Conservation (phyloP, 140 eudicot species). For the Cichorium intybus region DNA sequence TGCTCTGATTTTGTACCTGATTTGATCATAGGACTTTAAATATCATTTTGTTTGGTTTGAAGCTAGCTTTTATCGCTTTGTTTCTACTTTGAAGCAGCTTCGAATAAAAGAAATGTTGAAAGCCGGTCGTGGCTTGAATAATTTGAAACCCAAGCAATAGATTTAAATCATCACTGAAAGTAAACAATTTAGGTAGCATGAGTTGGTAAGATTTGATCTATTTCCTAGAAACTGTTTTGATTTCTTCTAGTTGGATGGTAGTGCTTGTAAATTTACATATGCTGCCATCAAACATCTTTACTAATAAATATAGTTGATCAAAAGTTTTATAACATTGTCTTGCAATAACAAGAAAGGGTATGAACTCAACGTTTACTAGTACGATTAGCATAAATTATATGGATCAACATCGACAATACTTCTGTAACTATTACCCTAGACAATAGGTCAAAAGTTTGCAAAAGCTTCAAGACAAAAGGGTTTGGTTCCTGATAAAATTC, state of each 20-base stretch:
- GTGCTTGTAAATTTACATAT: conserved; percentile 7
- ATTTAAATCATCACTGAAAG: background rate
- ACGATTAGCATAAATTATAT: background rate
- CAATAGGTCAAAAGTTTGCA: background rate
- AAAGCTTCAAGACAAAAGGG: background rate
- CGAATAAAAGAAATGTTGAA: background rate
- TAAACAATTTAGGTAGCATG: background rate
- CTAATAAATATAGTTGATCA: background rate
- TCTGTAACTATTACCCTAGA: background rate
- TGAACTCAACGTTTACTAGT: background rate
- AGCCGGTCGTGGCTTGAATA: background rate
- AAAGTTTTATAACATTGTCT: too few species aligned
- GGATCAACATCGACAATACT: background rate
- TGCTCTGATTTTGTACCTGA: conserved; percentile 4
- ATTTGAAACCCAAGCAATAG: background rate
- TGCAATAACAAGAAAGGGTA: background rate
- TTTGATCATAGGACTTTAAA: background rate
- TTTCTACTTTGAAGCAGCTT: background rate
- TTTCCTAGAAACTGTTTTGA: background rate
- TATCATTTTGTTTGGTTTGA: conserved; percentile 8
- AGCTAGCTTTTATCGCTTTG: background rate
- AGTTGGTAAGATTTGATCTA: conserved; percentile 28
- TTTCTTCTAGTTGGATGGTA: conserved; percentile 28
- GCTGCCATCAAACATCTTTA: background rate
- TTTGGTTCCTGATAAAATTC: background rate